Evolutionary conservation across 2,329 filamentous ascomycete genomes (phyloP).

Genomic region (Beauveria rudraprayagi): DNA sequence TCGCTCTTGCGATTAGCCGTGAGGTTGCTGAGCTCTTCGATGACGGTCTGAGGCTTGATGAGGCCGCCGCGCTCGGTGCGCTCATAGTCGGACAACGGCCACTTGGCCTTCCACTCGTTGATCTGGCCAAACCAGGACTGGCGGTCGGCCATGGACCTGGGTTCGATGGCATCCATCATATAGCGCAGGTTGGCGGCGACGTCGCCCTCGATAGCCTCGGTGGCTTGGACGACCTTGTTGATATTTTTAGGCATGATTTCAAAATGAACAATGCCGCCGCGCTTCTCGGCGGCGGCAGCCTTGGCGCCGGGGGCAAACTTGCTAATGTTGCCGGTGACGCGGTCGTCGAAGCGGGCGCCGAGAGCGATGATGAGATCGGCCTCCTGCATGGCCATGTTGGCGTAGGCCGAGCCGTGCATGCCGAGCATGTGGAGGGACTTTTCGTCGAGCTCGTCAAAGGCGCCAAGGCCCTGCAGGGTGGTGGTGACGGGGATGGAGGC

Average conservation of each 20-base stretch:
- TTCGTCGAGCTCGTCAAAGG: slow-evolving; percentile 84
- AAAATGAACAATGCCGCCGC: slow-evolving; percentile 94
- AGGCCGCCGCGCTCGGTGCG: slow-evolving; percentile 64
- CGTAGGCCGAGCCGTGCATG: slow-evolving; percentile 95
- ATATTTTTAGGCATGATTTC: slow-evolving; percentile 99
- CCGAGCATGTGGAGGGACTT: slow-evolving; percentile 97
- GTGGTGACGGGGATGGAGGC: slow-evolving; percentile 89
- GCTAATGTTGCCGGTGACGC: slow-evolving; percentile 71
- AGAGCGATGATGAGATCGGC: slow-evolving; percentile 93
- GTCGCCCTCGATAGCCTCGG: slow-evolving; percentile 90
- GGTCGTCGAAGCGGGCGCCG: slow-evolving; percentile 91
- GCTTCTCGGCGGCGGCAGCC: slow-evolving; percentile 71
- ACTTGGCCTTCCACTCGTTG: slow-evolving; percentile 80
- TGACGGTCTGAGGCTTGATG: slow-evolving; percentile 92
- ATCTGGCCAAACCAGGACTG: slow-evolving; percentile 88
- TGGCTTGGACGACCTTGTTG: slow-evolving; percentile 97
- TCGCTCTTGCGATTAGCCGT: slow-evolving; percentile 72
- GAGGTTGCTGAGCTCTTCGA: slow-evolving; percentile 81
- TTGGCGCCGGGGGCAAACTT: slow-evolving; percentile 89
- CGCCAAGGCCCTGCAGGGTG: slow-evolving; percentile 87
- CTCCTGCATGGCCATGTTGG: slow-evolving; percentile 97
- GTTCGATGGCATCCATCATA: slow-evolving; percentile 64
- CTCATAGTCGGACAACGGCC: slow-evolving; percentile 78
- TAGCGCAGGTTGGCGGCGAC: slow-evolving; percentile 69
- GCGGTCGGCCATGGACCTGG: slow-evolving; percentile 55